These are phyloP conservation scores for Plasmodium relictum DNA, from an alignment of 169 alveolate genomes.

Conservation along the genomic window DNA sequence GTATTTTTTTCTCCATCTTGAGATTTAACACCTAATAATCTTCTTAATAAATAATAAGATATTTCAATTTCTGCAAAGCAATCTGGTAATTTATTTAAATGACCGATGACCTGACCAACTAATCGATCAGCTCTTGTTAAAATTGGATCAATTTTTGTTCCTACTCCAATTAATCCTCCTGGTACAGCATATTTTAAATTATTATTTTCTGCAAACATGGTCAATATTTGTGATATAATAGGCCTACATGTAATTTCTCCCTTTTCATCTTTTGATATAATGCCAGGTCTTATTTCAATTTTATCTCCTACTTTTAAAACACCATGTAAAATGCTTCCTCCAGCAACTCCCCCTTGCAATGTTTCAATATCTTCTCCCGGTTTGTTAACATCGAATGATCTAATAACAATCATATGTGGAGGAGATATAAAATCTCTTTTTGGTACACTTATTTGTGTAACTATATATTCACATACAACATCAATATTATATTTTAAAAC, in stretches of 20 bases:
- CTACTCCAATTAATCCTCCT: conserved; percentile 97
- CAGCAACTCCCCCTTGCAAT: conserved; percentile 99
- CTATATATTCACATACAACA: conserved; percentile 95
- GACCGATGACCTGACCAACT: conserved; percentile 98
- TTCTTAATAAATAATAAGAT: conserved; percentile 89
- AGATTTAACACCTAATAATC: conserved; percentile 92
- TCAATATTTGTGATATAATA: conserved; percentile 90
- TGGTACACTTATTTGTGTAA: conserved; percentile 96
- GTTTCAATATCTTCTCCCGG: conserved; percentile 98
- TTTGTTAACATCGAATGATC: conserved; percentile 99
- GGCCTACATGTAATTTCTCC: conserved; percentile 94
- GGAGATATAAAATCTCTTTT: conserved; percentile 97
- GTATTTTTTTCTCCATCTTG: conserved; percentile 91
- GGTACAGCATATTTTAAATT: conserved; percentile 98
- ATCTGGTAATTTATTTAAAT: conserved; percentile 96
- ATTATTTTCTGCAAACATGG: conserved; percentile 98
- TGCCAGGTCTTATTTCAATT: conserved; percentile 99
- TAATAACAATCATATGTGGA: conserved; percentile 98
- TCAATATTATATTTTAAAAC: conserved; percentile 98
- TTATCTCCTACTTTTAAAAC: conserved; percentile 97
- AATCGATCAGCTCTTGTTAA: conserved; percentile 97
- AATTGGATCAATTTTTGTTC: conserved; percentile 98
- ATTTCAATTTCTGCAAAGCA: conserved; percentile 95
- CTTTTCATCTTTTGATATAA: conserved; percentile 91
- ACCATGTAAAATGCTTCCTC: conserved; percentile 98